Conservation (phyloP, 2,329 filamentous ascomycete species). For the Aureobasidium sp. region DNA sequence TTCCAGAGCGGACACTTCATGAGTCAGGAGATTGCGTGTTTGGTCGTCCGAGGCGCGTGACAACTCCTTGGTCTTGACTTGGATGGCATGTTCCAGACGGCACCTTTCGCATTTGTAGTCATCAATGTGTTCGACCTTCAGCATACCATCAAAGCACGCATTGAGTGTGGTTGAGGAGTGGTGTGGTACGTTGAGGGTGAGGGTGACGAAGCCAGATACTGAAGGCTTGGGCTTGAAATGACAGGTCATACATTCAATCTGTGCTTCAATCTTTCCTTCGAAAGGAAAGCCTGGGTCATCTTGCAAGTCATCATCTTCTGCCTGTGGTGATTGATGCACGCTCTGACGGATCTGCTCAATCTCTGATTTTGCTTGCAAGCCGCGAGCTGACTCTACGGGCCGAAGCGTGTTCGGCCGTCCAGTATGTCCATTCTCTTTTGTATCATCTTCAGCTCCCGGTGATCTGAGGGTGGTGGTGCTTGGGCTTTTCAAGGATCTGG, state of each 20-base stretch:
- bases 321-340: constrained; percentile 12
- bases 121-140: constrained; percentile 93
- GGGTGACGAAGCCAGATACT: constrained; percentile 78
- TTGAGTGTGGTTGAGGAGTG: constrained; percentile 70
- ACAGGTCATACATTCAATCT: constrained; percentile 87
- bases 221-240: constrained; percentile 81
- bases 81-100: constrained; percentile 71
- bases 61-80: constrained; percentile 46
- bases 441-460: neutral
- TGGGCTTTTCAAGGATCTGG: constrained; percentile 28
- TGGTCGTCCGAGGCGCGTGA: constrained; percentile 25
- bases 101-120: constrained; percentile 96
- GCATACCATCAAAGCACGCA: constrained; percentile 84
- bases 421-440: neutral
- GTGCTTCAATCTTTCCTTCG: constrained; percentile 87
- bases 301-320: constrained; percentile 30
- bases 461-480: neutral
- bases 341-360: constrained; percentile 12
- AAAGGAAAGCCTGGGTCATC: constrained; percentile 71
- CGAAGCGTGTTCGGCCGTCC: neutral
- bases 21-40: constrained; percentile 44
- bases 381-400: constrained; percentile 3
- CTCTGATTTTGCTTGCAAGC: constrained; percentile 1
- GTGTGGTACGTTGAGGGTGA: constrained; percentile 88
- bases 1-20: constrained; percentile 59